phyloP scores from a whole-genome alignment of 2,329 filamentous ascomycete genomes.

The Cercospora citrullina region DNA sequence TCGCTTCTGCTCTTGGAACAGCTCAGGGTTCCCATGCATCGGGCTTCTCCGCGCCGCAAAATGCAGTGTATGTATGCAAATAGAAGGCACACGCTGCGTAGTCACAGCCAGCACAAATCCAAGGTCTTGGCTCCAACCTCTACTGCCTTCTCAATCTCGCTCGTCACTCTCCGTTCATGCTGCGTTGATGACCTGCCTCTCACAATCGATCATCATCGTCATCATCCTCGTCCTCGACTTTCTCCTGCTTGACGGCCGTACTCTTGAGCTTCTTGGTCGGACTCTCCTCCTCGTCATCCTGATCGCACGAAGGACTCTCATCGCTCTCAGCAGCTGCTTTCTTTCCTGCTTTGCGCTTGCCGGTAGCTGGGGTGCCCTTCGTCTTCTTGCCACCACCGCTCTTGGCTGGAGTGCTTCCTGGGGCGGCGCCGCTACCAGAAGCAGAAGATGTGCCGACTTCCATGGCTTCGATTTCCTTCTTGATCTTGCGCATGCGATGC shows the following conservation, averaged over 20 bases:
- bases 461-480: constrained; percentile 6
- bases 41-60: not conserved
- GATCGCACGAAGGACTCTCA: not conserved
- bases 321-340: not conserved
- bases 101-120: not conserved
- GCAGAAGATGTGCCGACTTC: not conserved
- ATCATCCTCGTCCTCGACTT: not conserved
- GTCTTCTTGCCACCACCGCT: constrained; percentile 10
- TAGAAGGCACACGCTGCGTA: not conserved
- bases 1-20: not conserved
- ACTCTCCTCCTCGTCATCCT: constrained; percentile 11
- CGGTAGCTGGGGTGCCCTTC: not conserved
- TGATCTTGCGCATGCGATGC: constrained; percentile 9
- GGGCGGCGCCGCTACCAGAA: not conserved
- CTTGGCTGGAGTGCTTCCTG: constrained; percentile 6
- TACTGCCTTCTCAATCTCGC: not conserved
- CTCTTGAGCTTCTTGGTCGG: constrained; percentile 10
- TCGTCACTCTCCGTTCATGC: not conserved
- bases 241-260: constrained; percentile 6
- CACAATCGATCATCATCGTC: not conserved
- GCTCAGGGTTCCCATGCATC: not conserved
- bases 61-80: not conserved
- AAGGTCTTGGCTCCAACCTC: not conserved
- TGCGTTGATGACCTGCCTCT: not conserved
- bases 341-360: constrained; percentile 11